Base-by-base conservation (phyloP, 2,329 filamentous ascomycete species). In the Paramyrothecium sp. region DNA sequence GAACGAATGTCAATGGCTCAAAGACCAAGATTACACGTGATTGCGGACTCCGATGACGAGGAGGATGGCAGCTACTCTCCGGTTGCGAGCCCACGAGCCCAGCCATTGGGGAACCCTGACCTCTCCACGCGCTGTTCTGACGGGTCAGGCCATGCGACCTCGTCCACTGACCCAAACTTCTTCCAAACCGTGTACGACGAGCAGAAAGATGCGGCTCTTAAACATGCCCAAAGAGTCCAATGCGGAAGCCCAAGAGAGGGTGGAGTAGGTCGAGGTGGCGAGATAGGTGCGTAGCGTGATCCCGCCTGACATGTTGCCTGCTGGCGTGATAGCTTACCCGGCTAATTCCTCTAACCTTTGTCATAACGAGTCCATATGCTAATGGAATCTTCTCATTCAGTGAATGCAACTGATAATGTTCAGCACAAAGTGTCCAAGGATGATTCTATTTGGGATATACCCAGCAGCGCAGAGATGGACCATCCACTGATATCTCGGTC, bases 171-270 rank as follows among this genome's bases (percentile, higher is more conserved):
- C 57, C 72, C 75, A 2, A 73, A 71, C 0, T 78, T 81, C 60
- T 83, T 83, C 59, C 74, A 75, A 51, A 72, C 69, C 53, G 64
- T 83, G 11, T 82, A 80, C 57, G 71, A 79, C 21, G 76, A 81
- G 51, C 78, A 82, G 62, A 72, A 73, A 44, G 68, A 70, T 34
- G 70, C 71, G 21, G 65, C 67, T 17, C 58, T 56, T 23, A 62
- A 66, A 49, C 60, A 65, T 49, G 57, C 58, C 20, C 57, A 60
- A 54, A 61, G 8, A 23, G 17, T 66, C 67, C 2, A 55, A 68
- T 44, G 67, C 68, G n/a, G 73, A 19, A 20, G 11, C 49, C 10
- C n/a, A 33, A 8, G 21, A 13, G 49, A 51, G 21, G 26, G n/a
- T 19, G 38, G 38, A 12, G 38, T 19, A 44, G n/a, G 13, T 44